A percentile compares a stretch with the other conserved stretches of the same genome.
phyloP scores from a whole-genome alignment of 495 filamentous ascomycete genomes.

The Sporormia fimetaria region DNA sequence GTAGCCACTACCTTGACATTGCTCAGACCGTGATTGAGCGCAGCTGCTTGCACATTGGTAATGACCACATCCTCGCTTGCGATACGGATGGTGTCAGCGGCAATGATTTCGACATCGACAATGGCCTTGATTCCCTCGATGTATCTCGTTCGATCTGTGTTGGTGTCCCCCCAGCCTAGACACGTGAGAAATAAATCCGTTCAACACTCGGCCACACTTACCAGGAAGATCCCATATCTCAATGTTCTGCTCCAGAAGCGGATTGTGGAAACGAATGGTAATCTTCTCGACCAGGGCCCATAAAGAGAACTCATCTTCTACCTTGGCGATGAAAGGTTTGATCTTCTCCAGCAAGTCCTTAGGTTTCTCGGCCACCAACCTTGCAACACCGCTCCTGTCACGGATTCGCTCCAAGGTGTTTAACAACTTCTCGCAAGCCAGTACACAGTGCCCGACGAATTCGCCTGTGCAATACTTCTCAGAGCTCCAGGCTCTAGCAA shows the following conservation, averaged over 20 bases:
- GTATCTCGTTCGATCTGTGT: neutral
- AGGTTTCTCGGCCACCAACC: neutral
- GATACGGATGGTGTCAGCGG: conserved; percentile 7
- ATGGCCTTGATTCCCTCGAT: conserved; percentile 5
- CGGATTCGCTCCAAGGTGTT: neutral
- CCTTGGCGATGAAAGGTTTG: conserved; percentile 2
- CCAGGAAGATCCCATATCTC: conserved; percentile 10
- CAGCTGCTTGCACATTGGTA: conserved; percentile 1
- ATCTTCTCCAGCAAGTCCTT: conserved; percentile 1
- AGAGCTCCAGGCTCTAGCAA: conserved; percentile 2
- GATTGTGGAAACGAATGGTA: neutral
- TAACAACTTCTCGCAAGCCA: neutral
- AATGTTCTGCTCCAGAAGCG: conserved; percentile 2
- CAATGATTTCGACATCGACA: conserved; percentile 8
- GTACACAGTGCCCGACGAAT: neutral
- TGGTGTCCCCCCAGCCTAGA: conserved; percentile 8
- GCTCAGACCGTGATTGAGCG: neutral
- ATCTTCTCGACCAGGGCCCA: conserved; percentile 11
- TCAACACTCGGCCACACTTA: conserved; percentile 1
- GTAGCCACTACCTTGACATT: conserved; percentile 7
- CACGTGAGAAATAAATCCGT: neutral
- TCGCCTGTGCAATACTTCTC: neutral
- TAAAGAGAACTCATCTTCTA: conserved; percentile 1
- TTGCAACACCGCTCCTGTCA: neutral
- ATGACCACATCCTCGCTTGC: neutral